Conservation (phyloP, 2,329 filamentous ascomycete species). For the Calonectria ilicicola region DNA sequence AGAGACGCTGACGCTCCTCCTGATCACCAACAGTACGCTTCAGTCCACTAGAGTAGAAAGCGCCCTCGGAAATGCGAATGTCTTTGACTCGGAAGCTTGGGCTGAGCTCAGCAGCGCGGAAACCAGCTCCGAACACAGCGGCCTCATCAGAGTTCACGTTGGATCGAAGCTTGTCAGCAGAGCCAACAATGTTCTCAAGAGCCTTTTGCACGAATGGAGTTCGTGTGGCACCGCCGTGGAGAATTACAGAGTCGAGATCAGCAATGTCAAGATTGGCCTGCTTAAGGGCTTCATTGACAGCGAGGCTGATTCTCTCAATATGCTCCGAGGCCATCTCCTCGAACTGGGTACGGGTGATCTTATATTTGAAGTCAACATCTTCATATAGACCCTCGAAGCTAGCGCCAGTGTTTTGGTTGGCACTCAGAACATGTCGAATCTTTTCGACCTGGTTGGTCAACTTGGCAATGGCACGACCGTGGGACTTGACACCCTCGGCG, state of each 20-base stretch:
- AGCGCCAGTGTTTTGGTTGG: constrained; percentile 84
- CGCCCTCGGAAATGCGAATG: constrained; percentile 84
- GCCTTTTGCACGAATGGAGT: constrained; percentile 95
- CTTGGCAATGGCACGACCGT: constrained; percentile 89
- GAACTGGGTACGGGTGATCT: constrained; percentile 82
- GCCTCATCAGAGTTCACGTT: constrained; percentile 98
- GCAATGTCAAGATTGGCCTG: constrained; percentile 77
- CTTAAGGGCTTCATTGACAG: constrained; percentile 80
- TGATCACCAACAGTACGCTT: constrained; percentile 80
- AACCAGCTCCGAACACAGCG: constrained; percentile 94
- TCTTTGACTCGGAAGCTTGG: constrained; percentile 98
- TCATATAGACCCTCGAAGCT: constrained; percentile 92
- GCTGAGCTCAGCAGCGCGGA: constrained; percentile 91
- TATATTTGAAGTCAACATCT: constrained; percentile 94
- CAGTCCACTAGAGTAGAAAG: constrained; percentile 79
- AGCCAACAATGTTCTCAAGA: constrained; percentile 81
- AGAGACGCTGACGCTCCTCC: constrained; percentile 83
- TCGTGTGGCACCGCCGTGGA: constrained; percentile 89
- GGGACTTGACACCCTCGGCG: constrained; percentile 72
- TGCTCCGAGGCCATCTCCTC: constrained; percentile 81
- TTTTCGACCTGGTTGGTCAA: constrained; percentile 94
- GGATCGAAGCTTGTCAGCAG: constrained; percentile 82
- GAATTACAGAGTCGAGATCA: constrained; percentile 89
- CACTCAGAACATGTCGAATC: constrained; percentile 89
- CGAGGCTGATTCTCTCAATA: constrained; percentile 74